phyloP scores from a whole-genome alignment of 2,329 filamentous ascomycete species.

The Trichoderma hamatum region DNA sequence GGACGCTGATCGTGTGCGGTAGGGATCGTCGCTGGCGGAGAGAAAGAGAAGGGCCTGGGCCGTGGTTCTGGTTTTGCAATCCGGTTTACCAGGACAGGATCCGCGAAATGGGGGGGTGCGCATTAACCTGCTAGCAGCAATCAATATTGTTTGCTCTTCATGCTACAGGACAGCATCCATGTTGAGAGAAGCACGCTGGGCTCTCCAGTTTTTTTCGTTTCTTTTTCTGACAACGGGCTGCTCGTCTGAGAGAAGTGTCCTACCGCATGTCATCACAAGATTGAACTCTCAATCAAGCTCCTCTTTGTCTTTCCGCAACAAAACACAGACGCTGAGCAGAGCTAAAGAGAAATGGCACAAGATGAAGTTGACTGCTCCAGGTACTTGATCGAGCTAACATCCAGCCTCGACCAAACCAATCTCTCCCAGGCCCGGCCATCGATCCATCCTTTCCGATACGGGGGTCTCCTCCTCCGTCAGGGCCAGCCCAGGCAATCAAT shows the following conservation, averaged over 20 bases:
- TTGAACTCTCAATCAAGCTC: neutral
- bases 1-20: slow-evolving; percentile 30
- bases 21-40: slow-evolving; percentile 31
- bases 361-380: neutral
- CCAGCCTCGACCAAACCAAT: neutral
- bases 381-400: neutral
- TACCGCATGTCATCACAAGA: neutral
- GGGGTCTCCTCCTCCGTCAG: neutral
- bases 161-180: neutral
- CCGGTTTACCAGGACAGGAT: slow-evolving; percentile 6
- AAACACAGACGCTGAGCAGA: neutral
- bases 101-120: neutral
- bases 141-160: neutral
- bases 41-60: neutral
- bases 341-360: neutral
- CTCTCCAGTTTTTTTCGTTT: neutral
- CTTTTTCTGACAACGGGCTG: neutral
- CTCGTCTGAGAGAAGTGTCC: neutral
- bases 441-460: neutral
- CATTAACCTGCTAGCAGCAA: slow-evolving; percentile 8
- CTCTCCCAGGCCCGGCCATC: neutral
- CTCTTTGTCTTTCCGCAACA: neutral
- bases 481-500: neutral
- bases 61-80: slow-evolving; percentile 11
- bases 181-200: neutral